Evolutionary conservation across 805 yeast species (phyloP).

Genomic region (Candida piceae): DNA sequence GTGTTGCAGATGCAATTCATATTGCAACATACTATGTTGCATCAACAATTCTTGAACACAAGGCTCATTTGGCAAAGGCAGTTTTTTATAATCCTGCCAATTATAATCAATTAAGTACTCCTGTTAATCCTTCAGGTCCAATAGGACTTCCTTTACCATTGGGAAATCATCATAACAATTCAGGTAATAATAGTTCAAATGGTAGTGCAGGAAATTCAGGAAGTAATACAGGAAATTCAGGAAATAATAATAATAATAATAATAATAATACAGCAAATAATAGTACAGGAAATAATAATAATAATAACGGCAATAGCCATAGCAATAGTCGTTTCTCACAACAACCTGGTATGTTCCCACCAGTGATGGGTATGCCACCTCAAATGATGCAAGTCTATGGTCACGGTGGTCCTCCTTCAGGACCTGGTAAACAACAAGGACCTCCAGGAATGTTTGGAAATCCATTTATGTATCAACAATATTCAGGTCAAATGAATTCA

Average conservation of each 20-base stretch:
- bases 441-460: constrained; percentile 1
- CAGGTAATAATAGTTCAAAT: no score
- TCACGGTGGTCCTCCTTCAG: constrained; percentile 14
- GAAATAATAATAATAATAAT: neutral
- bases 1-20: constrained; percentile 84
- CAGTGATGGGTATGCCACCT: constrained; percentile 24
- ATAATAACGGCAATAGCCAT: constrained; percentile 1
- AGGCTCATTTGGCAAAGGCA: constrained; percentile 51
- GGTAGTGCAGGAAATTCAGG: no score
- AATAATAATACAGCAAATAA: neutral
- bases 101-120: constrained; percentile 27
- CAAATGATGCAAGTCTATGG: constrained; percentile 24
- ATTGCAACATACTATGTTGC: constrained; percentile 75
- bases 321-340: constrained; percentile 9
- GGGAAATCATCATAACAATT: neutral
- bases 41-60: constrained; percentile 60
- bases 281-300: neutral
- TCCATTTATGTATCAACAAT: constrained; percentile 6
- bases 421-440: constrained; percentile 3
- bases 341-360: constrained; percentile 9
- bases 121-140: constrained; percentile 6
- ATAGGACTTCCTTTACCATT: constrained; percentile 1
- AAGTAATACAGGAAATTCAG: no score
- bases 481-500: constrained; percentile 2
- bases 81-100: constrained; percentile 57